Percentiles rank a stretch among this genome's conserved stretches.
phyloP scores from a whole-genome alignment of 805 yeast species.

The Saccharomyces eubayanus region DNA sequence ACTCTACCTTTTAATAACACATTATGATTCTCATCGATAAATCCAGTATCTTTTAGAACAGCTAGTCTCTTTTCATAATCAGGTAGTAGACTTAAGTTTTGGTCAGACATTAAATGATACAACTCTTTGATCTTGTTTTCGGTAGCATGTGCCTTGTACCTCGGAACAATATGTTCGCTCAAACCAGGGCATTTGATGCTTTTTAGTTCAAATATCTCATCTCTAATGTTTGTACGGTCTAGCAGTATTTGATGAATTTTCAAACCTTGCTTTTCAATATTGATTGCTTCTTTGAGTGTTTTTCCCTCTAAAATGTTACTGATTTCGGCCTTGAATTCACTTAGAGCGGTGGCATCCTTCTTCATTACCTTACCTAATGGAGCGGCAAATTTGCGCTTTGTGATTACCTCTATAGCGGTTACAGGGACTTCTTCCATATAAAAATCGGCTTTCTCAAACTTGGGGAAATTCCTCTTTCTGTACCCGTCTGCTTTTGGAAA shows the following conservation, averaged over 20 bases:
- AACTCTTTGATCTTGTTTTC: slow-evolving; percentile 45
- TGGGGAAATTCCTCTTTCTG: slow-evolving; percentile 19
- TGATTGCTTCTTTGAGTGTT: slow-evolving; percentile 20
- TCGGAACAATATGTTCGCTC: slow-evolving; percentile 36
- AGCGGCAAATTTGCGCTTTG: slow-evolving; percentile 20
- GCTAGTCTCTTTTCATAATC: slow-evolving; percentile 85
- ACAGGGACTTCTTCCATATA: slow-evolving; percentile 24
- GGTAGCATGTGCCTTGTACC: slow-evolving; percentile 40
- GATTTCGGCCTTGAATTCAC: slow-evolving; percentile 19
- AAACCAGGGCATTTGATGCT: slow-evolving; percentile 37
- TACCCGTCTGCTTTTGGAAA: slow-evolving; percentile 26
- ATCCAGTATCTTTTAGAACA: slow-evolving; percentile 71
- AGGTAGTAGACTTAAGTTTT: slow-evolving; percentile 81
- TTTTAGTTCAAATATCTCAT: slow-evolving; percentile 13
- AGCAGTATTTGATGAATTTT: slow-evolving; percentile 25
- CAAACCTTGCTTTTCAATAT: slow-evolving; percentile 23
- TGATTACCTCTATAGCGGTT: slow-evolving; percentile 25
- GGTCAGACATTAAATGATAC: slow-evolving; percentile 65
- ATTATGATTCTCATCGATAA: slow-evolving; percentile 66
- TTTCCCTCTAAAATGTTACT: slow-evolving; percentile 15
- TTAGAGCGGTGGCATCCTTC: slow-evolving; percentile 20
- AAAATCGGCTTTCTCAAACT: slow-evolving; percentile 24
- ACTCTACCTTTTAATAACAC: slow-evolving; percentile 78
- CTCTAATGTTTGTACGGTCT: slow-evolving; percentile 23
- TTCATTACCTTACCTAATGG: slow-evolving; percentile 24